Conservation (phyloP, 192 early-diverging fungal species). For the Rhizophagus sp. region DNA sequence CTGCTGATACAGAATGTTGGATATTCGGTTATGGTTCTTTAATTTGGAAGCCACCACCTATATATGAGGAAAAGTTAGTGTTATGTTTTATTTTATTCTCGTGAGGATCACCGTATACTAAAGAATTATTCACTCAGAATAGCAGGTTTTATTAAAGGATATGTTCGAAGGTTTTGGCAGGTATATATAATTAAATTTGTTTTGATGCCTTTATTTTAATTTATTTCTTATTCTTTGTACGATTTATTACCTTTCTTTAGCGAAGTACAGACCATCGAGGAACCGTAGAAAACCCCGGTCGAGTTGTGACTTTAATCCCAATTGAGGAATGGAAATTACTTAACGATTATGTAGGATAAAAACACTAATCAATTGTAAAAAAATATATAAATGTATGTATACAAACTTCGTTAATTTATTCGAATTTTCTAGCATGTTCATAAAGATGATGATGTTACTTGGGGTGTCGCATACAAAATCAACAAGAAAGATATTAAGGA, state of each 20-base stretch:
- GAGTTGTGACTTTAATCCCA: slow-evolving; percentile 85
- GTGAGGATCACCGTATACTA: background rate
- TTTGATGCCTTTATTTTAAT: background rate
- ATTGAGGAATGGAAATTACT: slow-evolving; percentile 63
- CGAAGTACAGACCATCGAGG: slow-evolving; percentile 87
- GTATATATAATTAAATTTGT: slow-evolving; percentile 22
- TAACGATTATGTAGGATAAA: slow-evolving; percentile 47
- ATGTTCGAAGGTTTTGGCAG: slow-evolving; percentile 80
- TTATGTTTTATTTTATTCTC: background rate
- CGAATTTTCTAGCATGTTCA: slow-evolving; percentile 34
- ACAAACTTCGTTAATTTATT: background rate
- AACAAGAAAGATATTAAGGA: slow-evolving; percentile 58
- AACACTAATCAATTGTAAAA: too few species aligned
- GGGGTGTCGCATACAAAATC: slow-evolving; percentile 87
- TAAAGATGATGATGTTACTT: slow-evolving; percentile 57
- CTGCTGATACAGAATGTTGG: slow-evolving; percentile 33
- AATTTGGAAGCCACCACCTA: slow-evolving; percentile 57
- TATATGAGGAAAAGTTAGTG: slow-evolving; percentile 51
- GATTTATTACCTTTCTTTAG: slow-evolving; percentile 35
- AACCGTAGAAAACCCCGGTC: slow-evolving; percentile 71
- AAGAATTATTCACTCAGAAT: slow-evolving; percentile 33
- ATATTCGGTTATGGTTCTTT: slow-evolving; percentile 62
- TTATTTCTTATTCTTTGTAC: background rate
- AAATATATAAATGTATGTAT: background rate
- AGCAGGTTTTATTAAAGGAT: slow-evolving; percentile 66